Conservation (phyloP, 148 eudicot species). For the Dysphania ambrosioides region DNA sequence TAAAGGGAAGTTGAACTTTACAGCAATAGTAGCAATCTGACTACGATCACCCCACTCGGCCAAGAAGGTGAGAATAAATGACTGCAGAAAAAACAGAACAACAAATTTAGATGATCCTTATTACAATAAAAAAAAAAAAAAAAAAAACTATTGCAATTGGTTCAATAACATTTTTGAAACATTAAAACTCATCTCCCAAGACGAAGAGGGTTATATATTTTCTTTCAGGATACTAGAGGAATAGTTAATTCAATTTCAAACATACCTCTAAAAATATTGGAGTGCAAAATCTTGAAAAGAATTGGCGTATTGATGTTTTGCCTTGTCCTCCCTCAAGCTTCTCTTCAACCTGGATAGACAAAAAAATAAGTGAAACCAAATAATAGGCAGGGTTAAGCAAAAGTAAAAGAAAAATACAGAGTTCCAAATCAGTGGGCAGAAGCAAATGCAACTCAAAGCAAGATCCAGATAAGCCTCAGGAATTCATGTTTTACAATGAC, state of each 20-base stretch:
- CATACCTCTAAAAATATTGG: slow-evolving; percentile 93
- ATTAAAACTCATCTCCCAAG: background rate
- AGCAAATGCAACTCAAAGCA: background rate
- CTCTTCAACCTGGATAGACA: slow-evolving; percentile 99
- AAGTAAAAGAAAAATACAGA: background rate
- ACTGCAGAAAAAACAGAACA: slow-evolving; percentile 47
- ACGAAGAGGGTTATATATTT: background rate
- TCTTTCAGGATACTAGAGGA: slow-evolving; percentile 5
- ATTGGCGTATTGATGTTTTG: slow-evolving; percentile 65
- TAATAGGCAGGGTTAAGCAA: background rate
- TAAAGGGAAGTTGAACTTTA: slow-evolving; percentile 38
- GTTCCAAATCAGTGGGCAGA: background rate
- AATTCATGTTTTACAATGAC: background rate
- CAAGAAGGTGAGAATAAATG: slow-evolving; percentile 89
- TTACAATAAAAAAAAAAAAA: no score
- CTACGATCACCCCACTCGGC: slow-evolving; percentile 99
- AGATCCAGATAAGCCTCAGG: background rate
- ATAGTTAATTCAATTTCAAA: slow-evolving; percentile 5
- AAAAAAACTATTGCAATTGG: background rate
- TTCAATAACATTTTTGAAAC: background rate
- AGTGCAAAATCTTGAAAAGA: slow-evolving; percentile 86
- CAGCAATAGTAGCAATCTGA: slow-evolving; percentile 98
- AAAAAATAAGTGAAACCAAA: background rate
- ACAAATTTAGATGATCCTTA: background rate
- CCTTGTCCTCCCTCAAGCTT: slow-evolving; percentile 95